These are phyloP conservation scores for Naganishia kalamii DNA, from an alignment of 768 basidiomycete genomes.

Conservation along the genomic window DNA sequence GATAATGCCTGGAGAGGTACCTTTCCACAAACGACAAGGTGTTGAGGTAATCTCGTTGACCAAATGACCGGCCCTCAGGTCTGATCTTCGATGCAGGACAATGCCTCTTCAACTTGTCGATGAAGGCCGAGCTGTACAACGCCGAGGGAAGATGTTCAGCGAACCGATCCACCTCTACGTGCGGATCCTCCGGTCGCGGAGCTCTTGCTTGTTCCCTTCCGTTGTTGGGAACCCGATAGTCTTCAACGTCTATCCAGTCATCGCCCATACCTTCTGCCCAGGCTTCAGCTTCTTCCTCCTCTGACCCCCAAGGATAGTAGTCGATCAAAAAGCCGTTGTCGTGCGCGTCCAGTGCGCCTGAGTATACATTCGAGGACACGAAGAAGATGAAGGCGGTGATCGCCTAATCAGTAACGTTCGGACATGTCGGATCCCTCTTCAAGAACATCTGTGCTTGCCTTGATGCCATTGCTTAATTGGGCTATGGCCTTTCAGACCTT, in stretches of 20 bases:
- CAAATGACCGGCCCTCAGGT: too few species aligned
- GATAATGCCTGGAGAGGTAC: too few species aligned
- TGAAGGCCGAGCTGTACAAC: neutral
- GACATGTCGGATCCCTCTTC: neutral
- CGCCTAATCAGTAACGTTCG: neutral
- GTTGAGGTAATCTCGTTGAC: too few species aligned
- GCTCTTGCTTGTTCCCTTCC: neutral
- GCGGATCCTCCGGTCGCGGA: neutral
- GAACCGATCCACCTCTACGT: neutral
- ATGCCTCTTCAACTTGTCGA: neutral
- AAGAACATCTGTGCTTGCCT: neutral
- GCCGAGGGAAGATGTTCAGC: neutral
- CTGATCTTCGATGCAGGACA: neutral
- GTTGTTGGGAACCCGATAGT: neutral
- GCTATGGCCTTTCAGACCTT: neutral
- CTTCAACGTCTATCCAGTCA: neutral
- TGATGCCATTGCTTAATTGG: neutral
- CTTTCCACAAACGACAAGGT: too few species aligned
- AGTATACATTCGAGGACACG: neutral
- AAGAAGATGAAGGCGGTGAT: neutral
- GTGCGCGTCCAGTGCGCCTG: neutral
- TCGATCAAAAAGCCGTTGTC: neutral
- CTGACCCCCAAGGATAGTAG: neutral
- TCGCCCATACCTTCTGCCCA: neutral
- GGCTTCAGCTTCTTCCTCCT: neutral